Conservation (phyloP, 176 grass and related monocot genomes). For the Bromus sterilis region DNA sequence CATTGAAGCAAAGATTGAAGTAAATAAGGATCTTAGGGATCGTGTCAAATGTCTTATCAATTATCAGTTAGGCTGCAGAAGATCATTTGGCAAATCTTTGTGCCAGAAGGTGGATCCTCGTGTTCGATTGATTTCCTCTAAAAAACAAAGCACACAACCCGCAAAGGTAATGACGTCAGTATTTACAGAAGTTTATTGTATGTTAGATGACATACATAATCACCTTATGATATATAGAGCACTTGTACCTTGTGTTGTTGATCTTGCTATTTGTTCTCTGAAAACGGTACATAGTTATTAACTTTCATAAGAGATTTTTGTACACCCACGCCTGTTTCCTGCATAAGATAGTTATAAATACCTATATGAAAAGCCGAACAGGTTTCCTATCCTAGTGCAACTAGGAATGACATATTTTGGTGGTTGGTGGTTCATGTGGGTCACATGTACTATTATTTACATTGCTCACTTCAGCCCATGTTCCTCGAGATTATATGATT, state of each 20-base stretch:
- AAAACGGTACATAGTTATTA: background rate
- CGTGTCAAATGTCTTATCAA: slow-evolving; percentile 83
- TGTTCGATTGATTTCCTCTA: slow-evolving; percentile 57
- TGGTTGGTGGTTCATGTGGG: background rate
- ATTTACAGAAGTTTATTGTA: background rate
- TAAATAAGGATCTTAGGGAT: slow-evolving; percentile 76
- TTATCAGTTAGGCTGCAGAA: slow-evolving; percentile 73
- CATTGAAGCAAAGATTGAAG: slow-evolving; percentile 80
- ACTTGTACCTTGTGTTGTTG: background rate
- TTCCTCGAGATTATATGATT: background rate
- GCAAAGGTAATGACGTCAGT: slow-evolving; percentile 34
- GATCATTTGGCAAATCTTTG: slow-evolving; percentile 36
- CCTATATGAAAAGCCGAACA: background rate
- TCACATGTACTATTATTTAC: background rate
- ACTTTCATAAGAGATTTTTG: background rate
- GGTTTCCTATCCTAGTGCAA: background rate
- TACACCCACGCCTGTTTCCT: background rate
- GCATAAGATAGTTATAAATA: background rate
- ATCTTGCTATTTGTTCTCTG: background rate
- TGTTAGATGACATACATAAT: background rate
- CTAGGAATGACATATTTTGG: background rate
- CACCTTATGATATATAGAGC: background rate
- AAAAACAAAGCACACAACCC: slow-evolving; percentile 10
- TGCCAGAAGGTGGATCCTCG: slow-evolving; percentile 82
- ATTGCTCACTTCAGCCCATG: background rate